Evolutionary conservation across 495 filamentous ascomycete genomes (phyloP).

Genomic region (Chlorociboria aeruginascens): DNA sequence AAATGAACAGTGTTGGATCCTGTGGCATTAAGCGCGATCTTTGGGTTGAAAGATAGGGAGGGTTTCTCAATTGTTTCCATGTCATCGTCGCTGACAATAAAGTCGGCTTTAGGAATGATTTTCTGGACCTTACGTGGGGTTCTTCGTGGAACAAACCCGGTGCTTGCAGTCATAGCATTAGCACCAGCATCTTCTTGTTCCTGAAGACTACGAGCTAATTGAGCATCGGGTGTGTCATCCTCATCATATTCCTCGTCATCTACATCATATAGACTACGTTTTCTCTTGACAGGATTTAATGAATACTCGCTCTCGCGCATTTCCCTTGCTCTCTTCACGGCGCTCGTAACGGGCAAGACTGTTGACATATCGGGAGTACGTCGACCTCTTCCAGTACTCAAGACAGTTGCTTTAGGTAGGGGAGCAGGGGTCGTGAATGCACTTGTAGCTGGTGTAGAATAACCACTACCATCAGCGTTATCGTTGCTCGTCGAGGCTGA

Average conservation of each 20-base stretch:
- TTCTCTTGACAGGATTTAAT: slow-evolving; percentile 19
- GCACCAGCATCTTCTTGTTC: slow-evolving; percentile 22
- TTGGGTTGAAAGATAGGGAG: slow-evolving; percentile 14
- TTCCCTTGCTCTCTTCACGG: slow-evolving; percentile 28
- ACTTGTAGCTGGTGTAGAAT: slow-evolving; percentile 71
- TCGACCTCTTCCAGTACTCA: slow-evolving; percentile 10
- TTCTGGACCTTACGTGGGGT: slow-evolving; percentile 12
- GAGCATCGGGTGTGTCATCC: slow-evolving; percentile 20
- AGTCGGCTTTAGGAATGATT: slow-evolving; percentile 14
- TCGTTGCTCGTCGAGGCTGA: slow-evolving; percentile 26
- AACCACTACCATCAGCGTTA: slow-evolving; percentile 42
- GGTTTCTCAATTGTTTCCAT: not conserved
- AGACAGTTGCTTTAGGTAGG: not conserved
- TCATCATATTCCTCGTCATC: slow-evolving; percentile 23
- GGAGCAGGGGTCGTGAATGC: slow-evolving; percentile 43
- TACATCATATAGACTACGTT: slow-evolving; percentile 20
- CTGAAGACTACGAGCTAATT: slow-evolving; percentile 26
- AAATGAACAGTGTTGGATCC: slow-evolving; percentile 15
- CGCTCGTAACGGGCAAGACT: slow-evolving; percentile 23
- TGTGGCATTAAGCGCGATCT: slow-evolving; percentile 18
- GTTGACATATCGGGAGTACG: not conserved
- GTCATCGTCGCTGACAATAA: slow-evolving; percentile 3
- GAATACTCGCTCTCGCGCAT: slow-evolving; percentile 30
- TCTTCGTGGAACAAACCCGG: slow-evolving; percentile 1
- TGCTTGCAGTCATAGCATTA: slow-evolving; percentile 4